Evolutionary conservation across 495 filamentous ascomycete genomes (phyloP), one percentile per base, ranked within the genome.

Genomic region (Trichocladium uniseriatum): DNA sequence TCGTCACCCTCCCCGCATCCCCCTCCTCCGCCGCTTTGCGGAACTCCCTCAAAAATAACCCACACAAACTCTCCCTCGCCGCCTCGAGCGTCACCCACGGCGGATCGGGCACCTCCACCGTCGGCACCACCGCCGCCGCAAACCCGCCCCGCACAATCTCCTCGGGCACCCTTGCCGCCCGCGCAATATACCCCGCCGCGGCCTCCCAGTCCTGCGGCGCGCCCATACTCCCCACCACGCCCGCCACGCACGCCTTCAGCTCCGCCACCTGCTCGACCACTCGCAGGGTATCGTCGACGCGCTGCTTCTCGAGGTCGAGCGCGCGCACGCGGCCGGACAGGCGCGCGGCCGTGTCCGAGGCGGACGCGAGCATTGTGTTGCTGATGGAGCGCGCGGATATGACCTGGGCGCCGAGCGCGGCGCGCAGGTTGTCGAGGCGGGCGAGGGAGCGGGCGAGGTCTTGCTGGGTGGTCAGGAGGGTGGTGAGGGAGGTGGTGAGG

Each of bases 151-250:
- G 72, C 38, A 90, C 72, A 51, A 96, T 89, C 0, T 83, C 74
- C 15, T 77, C 68, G 1, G 92, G 89, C 35, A 98, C 83, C 54
- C 84, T 79, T 36, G 79, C 76, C 5, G 94, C 88, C 10, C 92
- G 82, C 43, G 82, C 79, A 36, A 97, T 75, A 64, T 95, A 97
- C 29, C 77, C 84, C 34, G 92, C 92, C 4, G 92, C 92, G 1
- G 84, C 91, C 69, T 98, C 92, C 94, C 94, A 98, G 67, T 97
- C 94, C 66, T 98, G 92, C 34, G 94, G 85, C 2, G 89, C 92
- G 11, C 92, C 94, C 92, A 98, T 97, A 35, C 86, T 90, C 15
- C 88, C 90, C 13, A 87, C 80, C 21, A 97, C 89, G n/a, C 92
- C 94, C 16, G 95, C 78, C 35, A 97, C 87, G 60, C 92, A 98